Conservation (phyloP, 2,329 filamentous ascomycete species). For the Epichloe coenophiala region DNA sequence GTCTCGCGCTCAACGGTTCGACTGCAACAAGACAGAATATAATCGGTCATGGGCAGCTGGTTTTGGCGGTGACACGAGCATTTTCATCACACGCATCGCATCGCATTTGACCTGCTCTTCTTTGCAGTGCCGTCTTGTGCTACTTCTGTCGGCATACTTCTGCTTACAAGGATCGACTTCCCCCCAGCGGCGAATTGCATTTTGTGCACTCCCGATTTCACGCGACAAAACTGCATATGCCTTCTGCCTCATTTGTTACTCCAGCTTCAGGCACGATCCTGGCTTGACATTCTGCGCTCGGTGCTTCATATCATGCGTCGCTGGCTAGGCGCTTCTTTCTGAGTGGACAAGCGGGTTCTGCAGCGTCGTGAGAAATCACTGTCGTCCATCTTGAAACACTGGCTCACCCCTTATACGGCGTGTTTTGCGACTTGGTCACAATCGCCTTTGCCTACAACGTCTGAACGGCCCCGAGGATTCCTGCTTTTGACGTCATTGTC, state of each 20-base stretch:
- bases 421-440: background rate
- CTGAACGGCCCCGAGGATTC: background rate
- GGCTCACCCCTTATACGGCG: background rate
- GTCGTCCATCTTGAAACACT: background rate
- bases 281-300: background rate
- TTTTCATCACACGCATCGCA: background rate
- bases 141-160: too few relatives aligned
- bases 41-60: background rate
- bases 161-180: too few relatives aligned
- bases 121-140: background rate
- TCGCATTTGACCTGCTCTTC: background rate
- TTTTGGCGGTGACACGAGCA: background rate
- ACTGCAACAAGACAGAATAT: background rate
- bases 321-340: background rate
- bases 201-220: background rate
- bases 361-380: background rate
- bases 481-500: background rate
- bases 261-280: background rate
- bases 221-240: conserved; percentile 1
- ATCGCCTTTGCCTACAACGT: background rate
- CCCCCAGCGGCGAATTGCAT: background rate
- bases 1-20: background rate
- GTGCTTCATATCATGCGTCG: background rate
- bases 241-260: too few relatives aligned
- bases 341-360: background rate